phyloP scores from a whole-genome alignment of 78 protist species.

The slime mould (Dictyostelium discoideum) region DNA sequence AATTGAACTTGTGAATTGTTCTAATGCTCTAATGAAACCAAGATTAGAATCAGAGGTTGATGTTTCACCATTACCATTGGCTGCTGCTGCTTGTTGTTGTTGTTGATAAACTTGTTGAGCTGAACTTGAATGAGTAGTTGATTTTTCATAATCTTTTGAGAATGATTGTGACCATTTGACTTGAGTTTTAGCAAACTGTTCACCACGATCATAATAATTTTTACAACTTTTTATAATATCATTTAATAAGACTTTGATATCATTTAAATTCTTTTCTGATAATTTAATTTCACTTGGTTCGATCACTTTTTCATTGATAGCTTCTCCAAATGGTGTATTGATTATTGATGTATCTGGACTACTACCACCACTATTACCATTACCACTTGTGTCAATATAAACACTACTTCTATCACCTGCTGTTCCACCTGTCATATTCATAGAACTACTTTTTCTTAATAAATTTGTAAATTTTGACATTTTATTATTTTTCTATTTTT shows the following conservation, averaged over 20 bases:
- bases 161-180: slow-evolving; percentile 56
- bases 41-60: not conserved
- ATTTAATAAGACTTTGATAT: slow-evolving; percentile 17
- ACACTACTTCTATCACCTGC: slow-evolving; percentile 9
- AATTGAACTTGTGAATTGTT: slow-evolving; percentile 56
- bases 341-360: slow-evolving; percentile 39
- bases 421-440: not conserved
- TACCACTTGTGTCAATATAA: not conserved
- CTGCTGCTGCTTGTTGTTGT: not conserved
- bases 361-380: not conserved
- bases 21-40: slow-evolving; percentile 66
- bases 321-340: slow-evolving; percentile 52
- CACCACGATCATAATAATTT: slow-evolving; percentile 19
- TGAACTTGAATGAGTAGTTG: not conserved
- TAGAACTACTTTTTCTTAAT: slow-evolving; percentile 47
- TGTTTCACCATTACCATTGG: not conserved
- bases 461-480: slow-evolving; percentile 51
- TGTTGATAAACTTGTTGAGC: slow-evolving; percentile 15
- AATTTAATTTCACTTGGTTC: slow-evolving; percentile 40
- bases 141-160: slow-evolving; percentile 58
- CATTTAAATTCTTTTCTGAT: slow-evolving; percentile 41
- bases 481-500: not conserved
- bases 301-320: slow-evolving; percentile 2
- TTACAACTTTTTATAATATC: slow-evolving; percentile 35
- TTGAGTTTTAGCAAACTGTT: slow-evolving; percentile 16